phyloP scores from a whole-genome alignment of 2,329 filamentous ascomycete genomes.

The Microsporum canis region DNA sequence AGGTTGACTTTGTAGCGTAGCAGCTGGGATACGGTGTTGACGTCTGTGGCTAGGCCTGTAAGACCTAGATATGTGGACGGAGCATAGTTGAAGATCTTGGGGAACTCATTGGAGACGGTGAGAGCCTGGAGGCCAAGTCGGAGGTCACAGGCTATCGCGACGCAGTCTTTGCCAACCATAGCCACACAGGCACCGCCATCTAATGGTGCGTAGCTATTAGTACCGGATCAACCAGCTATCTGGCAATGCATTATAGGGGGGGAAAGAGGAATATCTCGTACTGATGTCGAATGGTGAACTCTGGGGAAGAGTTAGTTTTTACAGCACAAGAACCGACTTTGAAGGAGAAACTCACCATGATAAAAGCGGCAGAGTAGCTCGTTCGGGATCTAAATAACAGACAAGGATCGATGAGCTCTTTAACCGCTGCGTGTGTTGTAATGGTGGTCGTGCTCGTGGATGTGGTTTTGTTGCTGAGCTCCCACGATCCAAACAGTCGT shows the following conservation, averaged over 20 bases:
- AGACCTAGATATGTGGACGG: constrained; percentile 84
- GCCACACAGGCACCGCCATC: constrained; percentile 90
- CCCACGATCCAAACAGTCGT: neutral
- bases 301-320: constrained; percentile 36
- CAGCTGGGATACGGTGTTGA: constrained; percentile 85
- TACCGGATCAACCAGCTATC: neutral
- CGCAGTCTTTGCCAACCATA: constrained; percentile 99
- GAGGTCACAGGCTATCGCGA: constrained; percentile 97
- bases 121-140: constrained; percentile 92
- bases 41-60: constrained; percentile 91
- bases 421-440: neutral
- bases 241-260: neutral
- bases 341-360: neutral
- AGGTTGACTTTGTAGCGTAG: constrained; percentile 99
- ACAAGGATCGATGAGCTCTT: neutral
- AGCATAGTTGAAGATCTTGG: constrained; percentile 97
- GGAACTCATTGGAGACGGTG: constrained; percentile 97
- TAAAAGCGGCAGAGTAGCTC: neutral
- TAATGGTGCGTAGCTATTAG: constrained; percentile 18
- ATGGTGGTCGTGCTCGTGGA: neutral
- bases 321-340: neutral
- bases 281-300: constrained; percentile 92
- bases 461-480: neutral
- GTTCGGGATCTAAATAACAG: neutral
- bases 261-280: constrained; percentile 36